Conservation (phyloP, 306 rosid genomes). For the Luffa acutangula region DNA sequence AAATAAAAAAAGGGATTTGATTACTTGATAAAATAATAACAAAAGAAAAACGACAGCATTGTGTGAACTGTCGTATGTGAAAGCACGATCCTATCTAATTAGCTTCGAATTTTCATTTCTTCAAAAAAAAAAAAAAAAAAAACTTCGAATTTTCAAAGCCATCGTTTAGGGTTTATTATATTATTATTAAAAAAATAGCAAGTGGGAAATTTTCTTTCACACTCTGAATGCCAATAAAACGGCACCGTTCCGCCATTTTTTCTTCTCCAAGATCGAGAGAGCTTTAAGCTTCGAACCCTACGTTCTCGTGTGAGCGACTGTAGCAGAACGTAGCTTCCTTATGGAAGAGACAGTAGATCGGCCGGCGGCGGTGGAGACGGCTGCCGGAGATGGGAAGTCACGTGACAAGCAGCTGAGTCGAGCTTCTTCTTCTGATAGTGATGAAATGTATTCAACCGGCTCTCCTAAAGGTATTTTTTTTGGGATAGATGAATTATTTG, state of each 20-base stretch:
- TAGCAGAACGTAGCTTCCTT: neutral
- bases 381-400: neutral
- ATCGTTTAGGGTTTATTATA: neutral
- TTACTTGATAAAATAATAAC: neutral
- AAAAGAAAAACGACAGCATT: neutral
- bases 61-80: neutral
- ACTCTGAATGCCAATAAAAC: neutral
- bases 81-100: neutral
- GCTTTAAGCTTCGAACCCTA: neutral
- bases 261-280: no score
- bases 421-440: neutral
- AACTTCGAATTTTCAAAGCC: neutral
- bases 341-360: neutral
- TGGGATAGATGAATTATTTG: no score
- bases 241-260: neutral
- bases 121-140: no score
- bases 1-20: neutral
- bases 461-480: neutral
- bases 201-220: neutral
- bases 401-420: neutral
- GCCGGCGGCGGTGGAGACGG: neutral
- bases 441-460: neutral
- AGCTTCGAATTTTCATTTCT: neutral
- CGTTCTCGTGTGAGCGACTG: neutral
- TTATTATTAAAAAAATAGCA: neutral